A percentile compares a stretch with the other conserved stretches of the same genome.
phyloP scores from a whole-genome alignment of 371 early-diverging fungal genomes.

The Lichtheimia ornata region DNA sequence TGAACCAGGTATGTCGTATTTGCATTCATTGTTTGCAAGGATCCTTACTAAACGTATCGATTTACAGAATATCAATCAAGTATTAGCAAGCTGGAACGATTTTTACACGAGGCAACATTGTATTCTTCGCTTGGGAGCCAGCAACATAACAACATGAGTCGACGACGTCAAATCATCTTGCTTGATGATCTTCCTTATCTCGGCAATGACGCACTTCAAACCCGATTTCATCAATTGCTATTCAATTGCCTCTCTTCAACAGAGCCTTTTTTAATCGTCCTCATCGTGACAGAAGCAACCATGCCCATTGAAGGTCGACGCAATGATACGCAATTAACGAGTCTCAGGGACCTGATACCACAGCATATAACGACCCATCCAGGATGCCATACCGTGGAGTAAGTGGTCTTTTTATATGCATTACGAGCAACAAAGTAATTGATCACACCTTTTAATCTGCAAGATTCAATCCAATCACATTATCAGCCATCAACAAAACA shows the following conservation, averaged over 20 bases:
- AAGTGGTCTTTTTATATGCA: neutral
- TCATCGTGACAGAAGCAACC: slow-evolving; percentile 26
- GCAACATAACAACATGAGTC: neutral
- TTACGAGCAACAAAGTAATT: too few species aligned
- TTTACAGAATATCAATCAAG: slow-evolving; percentile 19
- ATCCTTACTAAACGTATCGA: too few species aligned
- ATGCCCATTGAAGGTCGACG: slow-evolving; percentile 1
- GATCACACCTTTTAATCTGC: neutral
- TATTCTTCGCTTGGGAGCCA: neutral
- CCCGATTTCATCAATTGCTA: slow-evolving; percentile 25
- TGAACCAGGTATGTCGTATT: slow-evolving; percentile 4
- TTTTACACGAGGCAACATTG: slow-evolving; percentile 17
- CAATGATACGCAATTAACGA: slow-evolving; percentile 7
- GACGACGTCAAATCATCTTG: slow-evolving; percentile 30
- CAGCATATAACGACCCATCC: slow-evolving; percentile 3
- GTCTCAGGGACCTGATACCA: slow-evolving; percentile 18
- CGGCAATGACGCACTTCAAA: slow-evolving; percentile 10
- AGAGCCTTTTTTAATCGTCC: slow-evolving; percentile 24
- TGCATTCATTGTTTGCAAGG: neutral
- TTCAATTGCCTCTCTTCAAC: neutral
- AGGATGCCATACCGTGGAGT: slow-evolving; percentile 15
- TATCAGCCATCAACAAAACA: slow-evolving; percentile 13
- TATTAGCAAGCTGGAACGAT: slow-evolving; percentile 20
- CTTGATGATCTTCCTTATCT: slow-evolving; percentile 49
- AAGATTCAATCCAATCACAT: slow-evolving; percentile 34